Evolutionary conservation across 2,329 filamentous ascomycete genomes (phyloP).

Genomic region (Colletotrichum somersetense): DNA sequence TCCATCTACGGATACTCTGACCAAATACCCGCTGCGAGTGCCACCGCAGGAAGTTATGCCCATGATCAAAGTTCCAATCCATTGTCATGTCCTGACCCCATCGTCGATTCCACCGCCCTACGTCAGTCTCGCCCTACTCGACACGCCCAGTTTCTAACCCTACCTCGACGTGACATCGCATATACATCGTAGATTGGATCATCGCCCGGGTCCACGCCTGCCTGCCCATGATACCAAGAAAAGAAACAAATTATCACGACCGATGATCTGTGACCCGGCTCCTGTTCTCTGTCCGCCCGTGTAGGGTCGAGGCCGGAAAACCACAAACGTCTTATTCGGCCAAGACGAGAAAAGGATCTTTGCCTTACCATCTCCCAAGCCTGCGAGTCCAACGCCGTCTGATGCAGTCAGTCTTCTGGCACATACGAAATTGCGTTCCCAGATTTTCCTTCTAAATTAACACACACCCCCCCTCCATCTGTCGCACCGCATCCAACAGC

Average conservation of each 20-base stretch:
- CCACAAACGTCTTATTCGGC: background rate
- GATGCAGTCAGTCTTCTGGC: constrained; percentile 18
- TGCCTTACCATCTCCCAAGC: background rate
- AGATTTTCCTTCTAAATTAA: constrained; percentile 28
- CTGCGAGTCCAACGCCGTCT: background rate
- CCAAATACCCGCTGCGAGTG: background rate
- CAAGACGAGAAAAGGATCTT: background rate
- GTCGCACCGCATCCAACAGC: background rate
- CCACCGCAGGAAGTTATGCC: constrained; percentile 2
- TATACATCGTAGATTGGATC: constrained; percentile 14
- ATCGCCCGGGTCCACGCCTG: constrained; percentile 8
- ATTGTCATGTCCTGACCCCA: constrained; percentile 2
- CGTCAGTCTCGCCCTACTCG: constrained; percentile 17
- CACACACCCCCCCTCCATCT: constrained; percentile 11
- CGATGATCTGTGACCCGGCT: constrained; percentile 8
- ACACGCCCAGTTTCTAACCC: constrained; percentile 21
- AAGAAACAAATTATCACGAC: constrained; percentile 14
- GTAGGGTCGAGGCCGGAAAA: background rate
- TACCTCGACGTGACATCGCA: constrained; percentile 21
- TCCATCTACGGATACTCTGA: background rate
- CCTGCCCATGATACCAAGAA: constrained; percentile 11
- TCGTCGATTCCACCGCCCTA: constrained; percentile 29
- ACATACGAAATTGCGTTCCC: constrained; percentile 33
- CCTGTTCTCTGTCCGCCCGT: background rate
- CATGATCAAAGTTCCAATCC: constrained; percentile 16